These are phyloP conservation scores for Singerocomus rubriflavus DNA, from an alignment of 1,284 basidiomycete species.

Conservation along the genomic window DNA sequence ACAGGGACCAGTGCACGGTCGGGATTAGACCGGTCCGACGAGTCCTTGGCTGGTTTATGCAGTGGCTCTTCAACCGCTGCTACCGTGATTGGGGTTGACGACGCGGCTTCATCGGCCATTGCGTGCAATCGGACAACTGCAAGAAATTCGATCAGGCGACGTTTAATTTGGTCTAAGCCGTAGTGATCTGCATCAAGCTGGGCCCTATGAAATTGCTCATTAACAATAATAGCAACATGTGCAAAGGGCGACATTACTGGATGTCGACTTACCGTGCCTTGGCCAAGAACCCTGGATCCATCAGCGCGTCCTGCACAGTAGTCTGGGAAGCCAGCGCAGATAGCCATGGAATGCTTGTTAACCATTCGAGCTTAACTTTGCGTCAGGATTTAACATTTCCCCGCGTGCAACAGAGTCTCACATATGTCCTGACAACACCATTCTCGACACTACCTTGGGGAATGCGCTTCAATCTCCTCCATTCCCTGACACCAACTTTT, in stretches of 20 bases:
- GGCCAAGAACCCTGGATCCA: constrained; percentile 55
- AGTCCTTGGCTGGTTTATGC: constrained; percentile 6
- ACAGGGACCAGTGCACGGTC: constrained; percentile 22
- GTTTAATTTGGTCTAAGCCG: constrained; percentile 88
- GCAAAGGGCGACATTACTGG: background rate
- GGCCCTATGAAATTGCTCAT: constrained; percentile 31
- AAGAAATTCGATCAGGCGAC: constrained; percentile 85
- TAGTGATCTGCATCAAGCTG: constrained; percentile 89
- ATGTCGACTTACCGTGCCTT: constrained; percentile 43
- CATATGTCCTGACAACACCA: constrained; percentile 75
- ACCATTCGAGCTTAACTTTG: constrained; percentile 69
- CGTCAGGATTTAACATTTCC: constrained; percentile 13
- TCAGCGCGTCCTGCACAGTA: constrained; percentile 36
- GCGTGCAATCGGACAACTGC: constrained; percentile 82
- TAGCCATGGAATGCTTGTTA: constrained; percentile 77
- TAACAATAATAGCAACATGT: background rate
- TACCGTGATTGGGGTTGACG: constrained; percentile 1
- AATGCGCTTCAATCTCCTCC: constrained; percentile 70
- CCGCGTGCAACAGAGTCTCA: constrained; percentile 28
- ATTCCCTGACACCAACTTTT: constrained; percentile 81
- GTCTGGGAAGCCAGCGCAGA: constrained; percentile 34
- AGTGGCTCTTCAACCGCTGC: background rate
- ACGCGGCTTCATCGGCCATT: constrained; percentile 38
- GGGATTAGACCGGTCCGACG: constrained; percentile 15
- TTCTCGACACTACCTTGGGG: constrained; percentile 76